Conservation (phyloP, 2,329 filamentous ascomycete species). For the Talaromyces pinophilus region DNA sequence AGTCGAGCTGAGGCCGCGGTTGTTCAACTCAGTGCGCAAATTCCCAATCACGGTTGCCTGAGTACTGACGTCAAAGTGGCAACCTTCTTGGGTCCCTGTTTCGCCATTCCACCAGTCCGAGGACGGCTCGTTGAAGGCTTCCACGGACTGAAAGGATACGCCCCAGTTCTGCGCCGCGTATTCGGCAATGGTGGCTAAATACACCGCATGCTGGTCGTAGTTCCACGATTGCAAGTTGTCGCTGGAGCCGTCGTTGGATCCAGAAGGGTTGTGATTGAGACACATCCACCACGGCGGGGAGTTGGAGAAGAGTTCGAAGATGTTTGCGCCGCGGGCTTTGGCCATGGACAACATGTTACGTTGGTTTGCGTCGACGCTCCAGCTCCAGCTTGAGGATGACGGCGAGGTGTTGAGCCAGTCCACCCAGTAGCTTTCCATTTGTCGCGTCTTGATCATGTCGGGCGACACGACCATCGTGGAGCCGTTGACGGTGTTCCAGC, state of each 20-base stretch:
- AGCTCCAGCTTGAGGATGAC: slow-evolving; percentile 4
- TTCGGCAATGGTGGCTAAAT: slow-evolving; percentile 8
- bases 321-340: slow-evolving; percentile 8
- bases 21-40: slow-evolving; percentile 10
- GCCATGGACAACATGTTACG: slow-evolving; percentile 10
- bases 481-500: slow-evolving; percentile 10
- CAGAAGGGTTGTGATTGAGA: slow-evolving; percentile 13
- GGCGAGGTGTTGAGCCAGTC: slow-evolving; percentile 4
- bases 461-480: slow-evolving; percentile 3
- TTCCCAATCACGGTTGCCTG: slow-evolving; percentile 9
- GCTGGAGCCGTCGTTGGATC: slow-evolving; percentile 8
- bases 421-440: slow-evolving; percentile 10
- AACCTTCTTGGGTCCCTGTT: slow-evolving; percentile 12
- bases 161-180: slow-evolving; percentile 6
- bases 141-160: slow-evolving; percentile 7
- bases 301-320: slow-evolving; percentile 12
- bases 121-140: slow-evolving; percentile 7
- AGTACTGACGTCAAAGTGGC: slow-evolving; percentile 4
- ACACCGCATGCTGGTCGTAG: slow-evolving; percentile 12
- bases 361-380: slow-evolving; percentile 7
- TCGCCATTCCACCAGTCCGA: slow-evolving; percentile 13
- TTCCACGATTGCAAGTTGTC: slow-evolving; percentile 12
- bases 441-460: not conserved
- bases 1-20: not conserved
- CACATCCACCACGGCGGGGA: slow-evolving; percentile 14